phyloP scores from a whole-genome alignment of 306 rosid genomes.

The Dalbergia cultrata region DNA sequence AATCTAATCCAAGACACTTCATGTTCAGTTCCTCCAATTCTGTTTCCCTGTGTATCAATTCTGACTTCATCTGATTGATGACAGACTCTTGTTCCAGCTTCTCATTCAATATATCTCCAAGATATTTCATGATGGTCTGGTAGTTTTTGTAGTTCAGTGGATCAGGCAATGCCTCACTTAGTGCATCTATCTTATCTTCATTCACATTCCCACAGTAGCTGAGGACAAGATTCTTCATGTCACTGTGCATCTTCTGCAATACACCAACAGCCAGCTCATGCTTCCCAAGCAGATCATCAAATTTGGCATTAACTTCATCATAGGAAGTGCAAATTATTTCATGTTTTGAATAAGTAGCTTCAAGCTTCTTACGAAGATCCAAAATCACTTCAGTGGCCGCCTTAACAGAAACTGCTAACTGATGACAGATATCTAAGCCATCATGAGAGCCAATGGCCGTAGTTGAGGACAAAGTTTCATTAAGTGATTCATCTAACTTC shows the following conservation, averaged over 20 bases:
- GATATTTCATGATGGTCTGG: slow-evolving; percentile 58
- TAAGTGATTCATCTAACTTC: slow-evolving; percentile 70
- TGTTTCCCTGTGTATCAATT: slow-evolving; percentile 64
- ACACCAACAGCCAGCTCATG: slow-evolving; percentile 65
- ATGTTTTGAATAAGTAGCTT: slow-evolving; percentile 59
- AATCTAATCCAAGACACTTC: slow-evolving; percentile 66
- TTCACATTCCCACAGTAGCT: slow-evolving; percentile 55
- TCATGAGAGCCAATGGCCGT: slow-evolving; percentile 40
- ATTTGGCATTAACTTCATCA: slow-evolving; percentile 66
- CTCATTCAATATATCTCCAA: slow-evolving; percentile 61
- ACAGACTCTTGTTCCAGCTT: slow-evolving; percentile 70
- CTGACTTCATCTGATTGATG: slow-evolving; percentile 62
- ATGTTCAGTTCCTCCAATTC: slow-evolving; percentile 71
- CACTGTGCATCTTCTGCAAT: slow-evolving; percentile 61
- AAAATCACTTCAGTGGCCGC: slow-evolving; percentile 71
- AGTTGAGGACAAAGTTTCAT: slow-evolving; percentile 46
- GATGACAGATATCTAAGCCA: slow-evolving; percentile 45
- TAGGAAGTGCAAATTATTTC: slow-evolving; percentile 54
- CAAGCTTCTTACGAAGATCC: slow-evolving; percentile 70
- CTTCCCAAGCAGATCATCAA: slow-evolving; percentile 66
- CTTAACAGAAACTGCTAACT: slow-evolving; percentile 63
- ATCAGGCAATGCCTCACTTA: slow-evolving; percentile 62
- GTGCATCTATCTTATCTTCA: slow-evolving; percentile 55
- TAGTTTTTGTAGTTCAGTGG: slow-evolving; percentile 68
- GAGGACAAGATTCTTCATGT: slow-evolving; percentile 61